These are phyloP conservation scores for Leccinum imitatum DNA, from an alignment of 768 basidiomycete species.

Conservation along the genomic window DNA sequence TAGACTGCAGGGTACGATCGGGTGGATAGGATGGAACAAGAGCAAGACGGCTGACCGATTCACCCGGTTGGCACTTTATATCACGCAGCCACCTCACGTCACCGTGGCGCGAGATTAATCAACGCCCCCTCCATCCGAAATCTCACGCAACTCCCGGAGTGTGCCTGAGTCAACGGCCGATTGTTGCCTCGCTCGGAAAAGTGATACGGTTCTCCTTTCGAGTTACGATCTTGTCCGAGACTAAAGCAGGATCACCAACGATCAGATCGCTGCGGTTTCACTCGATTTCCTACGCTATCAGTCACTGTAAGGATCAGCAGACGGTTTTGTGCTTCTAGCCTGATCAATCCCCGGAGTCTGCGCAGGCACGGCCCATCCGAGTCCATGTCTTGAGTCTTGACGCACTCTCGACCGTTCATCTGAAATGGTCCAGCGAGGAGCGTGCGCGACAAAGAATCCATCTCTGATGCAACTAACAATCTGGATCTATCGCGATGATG, in stretches of 20 bases:
- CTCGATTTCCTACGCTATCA: background rate
- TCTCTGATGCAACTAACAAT: background rate
- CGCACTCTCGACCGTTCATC: too few relatives aligned
- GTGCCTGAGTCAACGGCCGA: background rate
- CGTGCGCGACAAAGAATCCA: too few relatives aligned
- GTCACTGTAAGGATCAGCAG: background rate
- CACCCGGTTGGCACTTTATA: background rate
- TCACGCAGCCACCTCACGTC: background rate
- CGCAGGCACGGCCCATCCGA: too few relatives aligned
- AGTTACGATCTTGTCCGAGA: too few relatives aligned
- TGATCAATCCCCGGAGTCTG: too few relatives aligned
- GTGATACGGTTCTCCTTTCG: too few relatives aligned
- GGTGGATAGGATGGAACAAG: background rate
- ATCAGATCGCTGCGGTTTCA: background rate
- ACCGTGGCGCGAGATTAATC: background rate
- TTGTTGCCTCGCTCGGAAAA: too few relatives aligned
- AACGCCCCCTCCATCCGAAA: too few relatives aligned
- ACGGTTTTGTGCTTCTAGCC: too few relatives aligned
- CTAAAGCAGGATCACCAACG: background rate
- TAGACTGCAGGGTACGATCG: conserved; percentile 4
- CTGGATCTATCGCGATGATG: background rate
- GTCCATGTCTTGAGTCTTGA: too few relatives aligned
- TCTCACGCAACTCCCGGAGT: background rate
- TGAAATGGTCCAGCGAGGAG: too few relatives aligned
- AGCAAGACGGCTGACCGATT: background rate